These are phyloP conservation scores for Saccharomycopsis hybrid DNA, from an alignment of 1,139 yeast genomes.

Conservation along the genomic window DNA sequence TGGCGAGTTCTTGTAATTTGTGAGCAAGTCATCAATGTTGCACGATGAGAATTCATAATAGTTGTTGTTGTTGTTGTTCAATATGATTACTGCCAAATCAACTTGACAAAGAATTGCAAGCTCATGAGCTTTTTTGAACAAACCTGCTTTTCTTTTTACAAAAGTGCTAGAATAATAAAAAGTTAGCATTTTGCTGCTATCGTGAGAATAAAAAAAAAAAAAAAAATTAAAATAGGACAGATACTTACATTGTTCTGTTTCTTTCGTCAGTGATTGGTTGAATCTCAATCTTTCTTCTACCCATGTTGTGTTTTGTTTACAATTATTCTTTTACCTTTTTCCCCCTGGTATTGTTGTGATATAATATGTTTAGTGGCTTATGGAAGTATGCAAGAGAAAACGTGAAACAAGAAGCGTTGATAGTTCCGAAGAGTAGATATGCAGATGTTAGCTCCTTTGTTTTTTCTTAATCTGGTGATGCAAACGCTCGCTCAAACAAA, in stretches of 20 bases:
- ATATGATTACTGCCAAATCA: constrained; percentile 82
- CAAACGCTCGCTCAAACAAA: too few relatives aligned
- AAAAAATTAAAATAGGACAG: neutral
- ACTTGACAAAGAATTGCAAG: constrained; percentile 88
- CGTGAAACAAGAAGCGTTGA: too few relatives aligned
- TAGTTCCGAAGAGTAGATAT: too few relatives aligned
- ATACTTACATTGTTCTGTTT: constrained; percentile 54
- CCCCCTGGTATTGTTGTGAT: too few relatives aligned
- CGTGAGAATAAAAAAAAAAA: neutral
- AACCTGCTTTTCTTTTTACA: constrained; percentile 89
- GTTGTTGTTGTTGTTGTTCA: constrained; percentile 71
- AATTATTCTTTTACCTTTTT: too few relatives aligned
- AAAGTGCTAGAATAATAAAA: constrained; percentile 45
- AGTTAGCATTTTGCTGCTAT: constrained; percentile 10
- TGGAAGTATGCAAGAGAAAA: too few relatives aligned
- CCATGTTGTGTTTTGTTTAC: constrained; percentile 44
- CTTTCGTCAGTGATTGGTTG: constrained; percentile 88
- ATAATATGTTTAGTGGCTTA: too few relatives aligned
- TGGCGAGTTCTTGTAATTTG: constrained; percentile 38
- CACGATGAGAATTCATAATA: constrained; percentile 78
- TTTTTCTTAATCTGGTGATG: too few relatives aligned
- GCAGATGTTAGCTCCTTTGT: too few relatives aligned
- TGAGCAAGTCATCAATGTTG: constrained; percentile 55
- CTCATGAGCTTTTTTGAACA: constrained; percentile 95
- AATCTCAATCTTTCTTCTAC: constrained; percentile 93